A percentile compares a stretch with the other conserved stretches of the same genome.
phyloP scores from a whole-genome alignment of 371 early-diverging fungal species.

The Apophysomyces trapeziformis region DNA sequence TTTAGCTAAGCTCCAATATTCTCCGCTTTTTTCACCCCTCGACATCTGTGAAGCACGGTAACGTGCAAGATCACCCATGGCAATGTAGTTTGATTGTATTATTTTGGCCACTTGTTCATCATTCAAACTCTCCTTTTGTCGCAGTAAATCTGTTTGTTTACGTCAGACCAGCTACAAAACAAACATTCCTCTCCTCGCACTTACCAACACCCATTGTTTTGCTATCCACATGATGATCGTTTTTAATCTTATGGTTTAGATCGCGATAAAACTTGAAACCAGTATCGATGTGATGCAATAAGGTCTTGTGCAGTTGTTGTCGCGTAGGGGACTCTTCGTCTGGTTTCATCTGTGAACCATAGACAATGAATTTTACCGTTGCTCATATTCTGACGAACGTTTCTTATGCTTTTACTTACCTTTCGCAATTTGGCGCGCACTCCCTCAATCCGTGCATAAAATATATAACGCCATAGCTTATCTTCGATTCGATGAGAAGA shows the following conservation, averaged over 20 bases:
- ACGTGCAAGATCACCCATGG: conserved; percentile 55
- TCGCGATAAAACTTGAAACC: conserved; percentile 52
- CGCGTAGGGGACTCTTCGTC: conserved; percentile 14
- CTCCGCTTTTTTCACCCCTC: conserved; percentile 19
- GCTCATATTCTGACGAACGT: no score
- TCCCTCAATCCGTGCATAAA: conserved; percentile 51
- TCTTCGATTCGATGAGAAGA: conserved; percentile 47
- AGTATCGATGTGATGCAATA: conserved; percentile 35
- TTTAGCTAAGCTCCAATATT: conserved; percentile 41
- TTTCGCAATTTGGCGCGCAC: conserved; percentile 43
- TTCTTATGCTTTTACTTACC: conserved; percentile 16
- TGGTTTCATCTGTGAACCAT: not conserved
- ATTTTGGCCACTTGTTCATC: conserved; percentile 39
- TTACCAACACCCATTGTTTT: conserved; percentile 47
- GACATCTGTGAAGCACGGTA: conserved; percentile 46
- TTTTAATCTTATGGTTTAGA: conserved; percentile 36
- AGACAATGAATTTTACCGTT: not conserved
- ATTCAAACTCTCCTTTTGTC: conserved; percentile 11
- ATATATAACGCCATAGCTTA: conserved; percentile 50
- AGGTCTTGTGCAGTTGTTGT: conserved; percentile 25
- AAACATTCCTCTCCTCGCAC: not conserved
- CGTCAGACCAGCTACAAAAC: not conserved
- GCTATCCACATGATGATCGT: conserved; percentile 37
- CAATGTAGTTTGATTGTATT: conserved; percentile 48
- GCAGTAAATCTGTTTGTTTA: conserved; percentile 24